A percentile compares a stretch with the other conserved stretches of the same genome.
Conservation (phyloP, 2,329 filamentous ascomycete genomes). For the Curvularia sp. region DNA sequence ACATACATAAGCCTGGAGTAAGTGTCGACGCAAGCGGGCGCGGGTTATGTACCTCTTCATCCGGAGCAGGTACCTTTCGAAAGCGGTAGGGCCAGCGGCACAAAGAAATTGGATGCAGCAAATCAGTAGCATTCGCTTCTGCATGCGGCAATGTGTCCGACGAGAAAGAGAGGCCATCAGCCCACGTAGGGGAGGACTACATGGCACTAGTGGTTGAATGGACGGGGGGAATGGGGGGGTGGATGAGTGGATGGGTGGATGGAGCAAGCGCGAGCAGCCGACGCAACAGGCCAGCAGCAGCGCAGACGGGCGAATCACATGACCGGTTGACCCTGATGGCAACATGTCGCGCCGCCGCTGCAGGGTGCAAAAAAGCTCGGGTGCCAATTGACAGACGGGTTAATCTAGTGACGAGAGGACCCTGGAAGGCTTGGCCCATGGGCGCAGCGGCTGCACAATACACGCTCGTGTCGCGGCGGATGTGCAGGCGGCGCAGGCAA, state of each 20-base stretch:
- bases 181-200: conserved; percentile 26
- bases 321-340: conserved; percentile 12
- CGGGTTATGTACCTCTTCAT: conserved; percentile 46
- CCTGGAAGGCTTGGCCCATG: conserved; percentile 27
- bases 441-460: conserved; percentile 30
- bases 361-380: conserved; percentile 20
- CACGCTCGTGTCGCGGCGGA: conserved; percentile 15
- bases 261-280: conserved; percentile 24
- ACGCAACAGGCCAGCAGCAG: conserved; percentile 12
- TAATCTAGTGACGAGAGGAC: conserved; percentile 2
- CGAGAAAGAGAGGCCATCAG: conserved; percentile 25
- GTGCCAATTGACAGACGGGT: conserved; percentile 9
- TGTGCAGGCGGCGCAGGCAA: conserved; percentile 34
- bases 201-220: conserved; percentile 26
- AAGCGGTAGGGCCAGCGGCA: conserved; percentile 31
- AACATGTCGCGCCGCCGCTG: conserved; percentile 15
- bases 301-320: conserved; percentile 26
- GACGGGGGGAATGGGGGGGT: conserved; percentile 10
- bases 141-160: conserved; percentile 40
- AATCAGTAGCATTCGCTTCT: conserved; percentile 25
- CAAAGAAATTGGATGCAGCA: conserved; percentile 43
- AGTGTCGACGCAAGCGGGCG: conserved; percentile 39
- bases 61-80: conserved; percentile 46
- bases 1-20: conserved; percentile 35
- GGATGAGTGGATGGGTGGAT: conserved; percentile 17